These are phyloP conservation scores for Termitomyces sp. DNA, from an alignment of 768 basidiomycete genomes.

Conservation along the genomic window DNA sequence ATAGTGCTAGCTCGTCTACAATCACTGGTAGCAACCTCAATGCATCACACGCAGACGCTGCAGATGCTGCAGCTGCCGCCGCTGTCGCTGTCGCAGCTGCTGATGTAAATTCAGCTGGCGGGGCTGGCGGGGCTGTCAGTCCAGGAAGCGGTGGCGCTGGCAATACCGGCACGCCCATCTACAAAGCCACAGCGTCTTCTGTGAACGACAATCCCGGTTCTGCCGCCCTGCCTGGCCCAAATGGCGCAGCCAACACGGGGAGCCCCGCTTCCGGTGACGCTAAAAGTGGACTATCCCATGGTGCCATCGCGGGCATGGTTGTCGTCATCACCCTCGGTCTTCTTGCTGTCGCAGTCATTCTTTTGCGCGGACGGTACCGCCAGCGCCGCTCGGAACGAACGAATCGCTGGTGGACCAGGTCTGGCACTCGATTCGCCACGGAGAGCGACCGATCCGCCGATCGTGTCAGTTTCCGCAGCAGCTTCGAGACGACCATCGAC, in stretches of 20 bases:
- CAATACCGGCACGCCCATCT: not conserved
- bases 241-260: constrained; percentile 3
- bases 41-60: constrained; percentile 3
- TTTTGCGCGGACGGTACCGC: constrained; percentile 30
- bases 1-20: not conserved
- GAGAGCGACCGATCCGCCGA: constrained; percentile 20
- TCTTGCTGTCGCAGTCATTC: constrained; percentile 31
- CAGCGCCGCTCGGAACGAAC: constrained; percentile 36
- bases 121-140: constrained; percentile 4
- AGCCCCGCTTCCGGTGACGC: not conserved
- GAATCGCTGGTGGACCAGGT: constrained; percentile 32
- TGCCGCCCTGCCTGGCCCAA: constrained; percentile 8
- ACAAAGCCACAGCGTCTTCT: constrained; percentile 2
- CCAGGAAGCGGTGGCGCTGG: constrained; percentile 1
- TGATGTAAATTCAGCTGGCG: not conserved
- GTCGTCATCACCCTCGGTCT: constrained; percentile 28
- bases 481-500: constrained; percentile 61
- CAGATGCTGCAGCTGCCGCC: no score
- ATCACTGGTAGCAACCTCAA: not conserved
- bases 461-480: constrained; percentile 38
- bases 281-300: constrained; percentile 28
- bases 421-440: constrained; percentile 15
- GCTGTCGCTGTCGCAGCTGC: no score
- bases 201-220: not conserved
- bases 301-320: constrained; percentile 43